Base-by-base conservation (phyloP, 176 grass and related monocot genomes). In the Phoenix dactylifera region DNA sequence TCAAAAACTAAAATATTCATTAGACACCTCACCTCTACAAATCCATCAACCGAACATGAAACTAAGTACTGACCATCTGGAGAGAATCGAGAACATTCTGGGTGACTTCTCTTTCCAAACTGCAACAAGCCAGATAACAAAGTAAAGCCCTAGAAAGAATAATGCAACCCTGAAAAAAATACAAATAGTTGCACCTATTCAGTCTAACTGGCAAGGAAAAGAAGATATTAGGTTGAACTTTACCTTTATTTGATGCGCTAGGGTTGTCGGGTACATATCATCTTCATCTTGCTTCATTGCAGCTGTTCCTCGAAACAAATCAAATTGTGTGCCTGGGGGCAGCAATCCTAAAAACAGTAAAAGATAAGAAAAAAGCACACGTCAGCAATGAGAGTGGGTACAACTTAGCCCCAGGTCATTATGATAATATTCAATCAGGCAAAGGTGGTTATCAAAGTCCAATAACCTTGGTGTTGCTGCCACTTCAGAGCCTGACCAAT, bases 211-310 rank as follows among this genome's bases (percentile, higher is more conserved):
- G 2, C 9, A 44, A 30, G 28, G 28, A 5, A 44, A 44, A 44
- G 7, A 44, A 44, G 35, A 44, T 44, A 14, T 44, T 14, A 44
- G 35, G 35, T 44, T 44, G 35, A 44, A 44, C 35, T 44, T 80
- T 50, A 98, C 93, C 93, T 91, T 98, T 62, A 92, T 98, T 85
- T 88, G 84, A 81, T 98, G 93, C 62, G 70, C 73, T 65, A 92
- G 70, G 62, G 79, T 71, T 49, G 84, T 92, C 58, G 93, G 93
- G 29, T 83, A 92, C 19, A 77, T 73, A 48, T 98, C 93, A 75
- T 92, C 88, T 78, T 98, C 93, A 60, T 89, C 93, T 83, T 98
- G 93, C 54, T 92, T 98, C 93, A 98, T 89, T 70, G 87, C 93
- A 73, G 93, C 84, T 14, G 93, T 98, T 75, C 93, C 93, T 67